Evolutionary conservation across 345 rosid genomes (phyloP), one percentile per base, ranked within the genome.

Genomic region (Pelargonium nanum): DNA sequence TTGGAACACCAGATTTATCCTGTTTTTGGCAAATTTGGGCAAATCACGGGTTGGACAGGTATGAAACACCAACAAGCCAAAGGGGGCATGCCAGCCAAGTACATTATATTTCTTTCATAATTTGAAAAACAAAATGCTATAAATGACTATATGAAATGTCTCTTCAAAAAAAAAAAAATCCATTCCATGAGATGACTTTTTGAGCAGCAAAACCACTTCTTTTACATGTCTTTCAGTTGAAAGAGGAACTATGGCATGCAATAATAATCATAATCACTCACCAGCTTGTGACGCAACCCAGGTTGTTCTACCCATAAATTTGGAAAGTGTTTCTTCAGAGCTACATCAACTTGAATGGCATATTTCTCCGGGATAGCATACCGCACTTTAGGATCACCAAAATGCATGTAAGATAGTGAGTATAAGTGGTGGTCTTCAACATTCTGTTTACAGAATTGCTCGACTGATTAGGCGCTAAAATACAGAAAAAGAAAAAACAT

Each of bases 331-430:
- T 76, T 82, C 70, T 65, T 71, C 77, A 66, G 50, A 53, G 70
- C 52, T 64, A 72, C 65, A 61, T 73, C 73, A 71, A 78, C 81
- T 64, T 80, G 69, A 25, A 61, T 56, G 6, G 61, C 68, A 73
- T 64, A 74, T 70, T 76, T 74, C 56, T 54, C 78, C 0, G 96
- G 87, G 66, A 81, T 66, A 53, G 70, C 64, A 72, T 81, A 76
- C 96, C 93, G 82, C 30, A 89, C 72, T 77, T 76, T 81, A 15
- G 88, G 88, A 64, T 75, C 77, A 53, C 96, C 96, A 57, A 80
- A 1, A 77, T 88, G 96, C 81, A 72, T 48, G 76, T 81, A 85
- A 72, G 63, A 70, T 62, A 88, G 74, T 7, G 78, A 72, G 70
- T 84, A 81, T 62, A 88, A 70, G 66, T 78, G 77, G 72, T 82